Evolutionary conservation across 164 flowering plant genomes (phyloP).

Genomic region (Macadamia tetraphylla): DNA sequence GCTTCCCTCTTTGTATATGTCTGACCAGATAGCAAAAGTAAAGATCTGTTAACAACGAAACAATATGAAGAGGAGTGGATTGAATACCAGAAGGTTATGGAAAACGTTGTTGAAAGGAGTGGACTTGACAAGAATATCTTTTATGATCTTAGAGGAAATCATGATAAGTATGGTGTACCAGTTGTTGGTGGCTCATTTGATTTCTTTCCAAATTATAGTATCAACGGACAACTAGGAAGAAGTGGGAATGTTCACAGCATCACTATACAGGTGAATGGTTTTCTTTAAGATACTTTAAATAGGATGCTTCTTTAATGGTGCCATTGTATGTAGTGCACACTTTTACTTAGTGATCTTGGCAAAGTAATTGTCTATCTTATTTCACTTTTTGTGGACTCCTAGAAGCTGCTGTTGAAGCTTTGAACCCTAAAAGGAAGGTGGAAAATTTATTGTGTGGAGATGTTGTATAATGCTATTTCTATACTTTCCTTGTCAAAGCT

Average conservation of each 20-base stretch:
- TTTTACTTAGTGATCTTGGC: too few relatives aligned
- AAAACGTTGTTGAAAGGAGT: conserved; percentile 58
- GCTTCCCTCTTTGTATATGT: conserved; percentile 4
- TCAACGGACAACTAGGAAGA: conserved; percentile 63
- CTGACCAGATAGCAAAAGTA: conserved; percentile 80
- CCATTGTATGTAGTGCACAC: too few relatives aligned
- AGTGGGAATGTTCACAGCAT: conserved; percentile 58
- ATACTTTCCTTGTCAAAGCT: too few relatives aligned
- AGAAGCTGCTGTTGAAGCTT: too few relatives aligned
- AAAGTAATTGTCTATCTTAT: too few relatives aligned
- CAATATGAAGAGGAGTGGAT: conserved; percentile 82
- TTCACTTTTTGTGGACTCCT: too few relatives aligned
- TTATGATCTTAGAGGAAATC: conserved; percentile 96
- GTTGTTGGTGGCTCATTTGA: conserved; percentile 57
- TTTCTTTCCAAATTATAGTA: conserved; percentile 70
- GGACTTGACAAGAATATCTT: conserved; percentile 66
- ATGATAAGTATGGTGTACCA: conserved; percentile 90
- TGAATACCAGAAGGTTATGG: conserved; percentile 64
- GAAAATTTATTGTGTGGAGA: too few relatives aligned
- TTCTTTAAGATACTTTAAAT: background rate
- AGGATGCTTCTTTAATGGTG: too few relatives aligned
- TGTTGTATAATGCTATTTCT: too few relatives aligned
- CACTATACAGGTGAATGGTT: conserved; percentile 59
- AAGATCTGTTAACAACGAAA: conserved; percentile 70
- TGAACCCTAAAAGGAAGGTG: too few relatives aligned